Conservation (phyloP, 2,329 filamentous ascomycete genomes). For the Canariomyces notabilis region DNA sequence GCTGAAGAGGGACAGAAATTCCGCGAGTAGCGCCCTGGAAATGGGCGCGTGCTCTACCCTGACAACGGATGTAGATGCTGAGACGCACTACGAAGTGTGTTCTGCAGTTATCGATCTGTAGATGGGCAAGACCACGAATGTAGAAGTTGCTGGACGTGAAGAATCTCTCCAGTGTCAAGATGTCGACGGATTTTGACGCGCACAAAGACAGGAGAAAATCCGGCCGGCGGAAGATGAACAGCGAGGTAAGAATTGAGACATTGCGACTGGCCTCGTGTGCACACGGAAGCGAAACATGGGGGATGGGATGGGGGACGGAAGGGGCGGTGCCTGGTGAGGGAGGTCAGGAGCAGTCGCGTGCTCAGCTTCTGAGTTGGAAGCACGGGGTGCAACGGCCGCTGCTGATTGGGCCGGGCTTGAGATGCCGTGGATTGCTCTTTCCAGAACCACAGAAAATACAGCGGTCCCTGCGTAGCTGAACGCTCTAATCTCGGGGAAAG, state of each 20-base stretch:
- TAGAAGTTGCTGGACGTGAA: not conserved
- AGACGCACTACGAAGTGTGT: too few species aligned
- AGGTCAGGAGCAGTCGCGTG: slow-evolving; percentile 22
- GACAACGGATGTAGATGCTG: too few species aligned
- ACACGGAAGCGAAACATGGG: slow-evolving; percentile 1
- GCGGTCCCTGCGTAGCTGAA: too few species aligned
- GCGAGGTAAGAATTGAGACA: slow-evolving; percentile 1
- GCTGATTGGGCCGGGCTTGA: slow-evolving; percentile 18
- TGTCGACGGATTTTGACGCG: too few species aligned
- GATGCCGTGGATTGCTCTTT: not conserved
- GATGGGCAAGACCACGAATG: not conserved
- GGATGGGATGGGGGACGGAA: not conserved
- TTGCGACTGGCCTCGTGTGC: slow-evolving; percentile 4
- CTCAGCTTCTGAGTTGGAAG: slow-evolving; percentile 22
- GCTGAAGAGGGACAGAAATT: not conserved
- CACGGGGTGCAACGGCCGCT: slow-evolving; percentile 18
- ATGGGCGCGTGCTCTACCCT: slow-evolving; percentile 9
- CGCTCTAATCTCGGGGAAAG: too few species aligned
- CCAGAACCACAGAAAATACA: slow-evolving; percentile 5
- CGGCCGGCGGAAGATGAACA: not conserved
- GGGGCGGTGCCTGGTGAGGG: slow-evolving; percentile 9
- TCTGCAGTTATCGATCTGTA: not conserved
- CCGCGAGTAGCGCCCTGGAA: not conserved
- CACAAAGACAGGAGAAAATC: too few species aligned
- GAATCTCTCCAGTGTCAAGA: too few species aligned